Percentiles rank a stretch among this genome's conserved stretches.
Evolutionary conservation across 192 early-diverging fungal genomes (phyloP).

Genomic region (Backusella mclennaniae): DNA sequence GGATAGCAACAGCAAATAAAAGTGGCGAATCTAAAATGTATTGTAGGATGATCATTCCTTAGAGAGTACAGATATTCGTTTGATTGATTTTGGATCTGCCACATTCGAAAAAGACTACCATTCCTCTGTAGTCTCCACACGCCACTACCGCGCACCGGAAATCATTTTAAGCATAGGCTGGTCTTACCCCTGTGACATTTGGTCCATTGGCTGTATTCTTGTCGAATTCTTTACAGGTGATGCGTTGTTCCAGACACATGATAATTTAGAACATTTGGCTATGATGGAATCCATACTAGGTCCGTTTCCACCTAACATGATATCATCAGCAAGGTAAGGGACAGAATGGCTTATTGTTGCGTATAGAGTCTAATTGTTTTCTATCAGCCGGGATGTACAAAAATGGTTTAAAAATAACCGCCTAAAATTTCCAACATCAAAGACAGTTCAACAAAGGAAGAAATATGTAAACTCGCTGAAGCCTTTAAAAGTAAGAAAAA

Average conservation of each 20-base stretch:
- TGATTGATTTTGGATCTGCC: constrained; percentile 97
- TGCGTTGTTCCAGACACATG: constrained; percentile 97
- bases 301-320: constrained; percentile 64
- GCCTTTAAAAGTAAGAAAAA: constrained; percentile 47
- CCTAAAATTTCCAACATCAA: constrained; percentile 54
- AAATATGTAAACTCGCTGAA: constrained; percentile 63
- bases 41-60: constrained; percentile 29
- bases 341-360: neutral
- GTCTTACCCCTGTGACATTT: constrained; percentile 97
- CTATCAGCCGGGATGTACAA: constrained; percentile 27
- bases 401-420: constrained; percentile 51
- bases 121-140: constrained; percentile 85
- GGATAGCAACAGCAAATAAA: too few relatives aligned
- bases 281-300: constrained; percentile 96
- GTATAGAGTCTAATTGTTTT: neutral
- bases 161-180: constrained; percentile 87
- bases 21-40: neutral
- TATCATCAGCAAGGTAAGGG: constrained; percentile 43
- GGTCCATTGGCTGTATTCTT: constrained; percentile 97
- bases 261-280: constrained; percentile 93
- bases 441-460: constrained; percentile 52
- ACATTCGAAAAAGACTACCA: constrained; percentile 94
- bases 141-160: constrained; percentile 97
- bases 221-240: constrained; percentile 94
- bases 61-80: constrained; percentile 67